Evolutionary conservation across 1,284 basidiomycete species (phyloP).

Genomic region (Moesziomyces antarcticus): DNA sequence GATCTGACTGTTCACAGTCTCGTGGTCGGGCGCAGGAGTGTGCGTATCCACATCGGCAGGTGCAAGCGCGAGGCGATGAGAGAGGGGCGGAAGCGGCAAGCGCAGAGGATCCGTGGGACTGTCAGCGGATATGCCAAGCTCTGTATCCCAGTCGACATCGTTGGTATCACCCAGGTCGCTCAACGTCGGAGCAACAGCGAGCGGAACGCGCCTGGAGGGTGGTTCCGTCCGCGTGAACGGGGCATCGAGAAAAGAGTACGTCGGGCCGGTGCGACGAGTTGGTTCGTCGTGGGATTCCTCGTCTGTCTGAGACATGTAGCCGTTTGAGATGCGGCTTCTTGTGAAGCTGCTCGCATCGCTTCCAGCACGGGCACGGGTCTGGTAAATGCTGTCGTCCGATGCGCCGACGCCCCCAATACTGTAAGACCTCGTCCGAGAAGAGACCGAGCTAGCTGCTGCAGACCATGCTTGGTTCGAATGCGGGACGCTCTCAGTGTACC

Average conservation of each 20-base stretch:
- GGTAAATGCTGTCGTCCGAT: no score
- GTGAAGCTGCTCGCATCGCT: slow-evolving; percentile 48
- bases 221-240: background rate
- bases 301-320: slow-evolving; percentile 20
- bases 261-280: background rate
- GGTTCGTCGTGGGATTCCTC: slow-evolving; percentile 18
- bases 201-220: background rate
- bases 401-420: slow-evolving; percentile 10
- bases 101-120: slow-evolving; percentile 18
- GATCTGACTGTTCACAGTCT: slow-evolving; percentile 3
- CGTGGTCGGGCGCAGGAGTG: background rate
- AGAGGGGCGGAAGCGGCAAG: slow-evolving; percentile 9
- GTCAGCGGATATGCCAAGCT: slow-evolving; percentile 32
- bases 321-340: slow-evolving; percentile 29
- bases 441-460: slow-evolving; percentile 1
- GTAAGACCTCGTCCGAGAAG: slow-evolving; percentile 7
- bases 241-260: background rate
- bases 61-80: background rate
- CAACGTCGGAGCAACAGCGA: background rate
- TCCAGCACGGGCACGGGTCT: slow-evolving; percentile 22
- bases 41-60: background rate
- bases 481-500: background rate
- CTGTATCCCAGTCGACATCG: slow-evolving; percentile 40
- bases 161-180: slow-evolving; percentile 6
- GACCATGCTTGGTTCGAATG: background rate